phyloP scores from a whole-genome alignment of 192 early-diverging fungal genomes.

The Backusella macrospora region DNA sequence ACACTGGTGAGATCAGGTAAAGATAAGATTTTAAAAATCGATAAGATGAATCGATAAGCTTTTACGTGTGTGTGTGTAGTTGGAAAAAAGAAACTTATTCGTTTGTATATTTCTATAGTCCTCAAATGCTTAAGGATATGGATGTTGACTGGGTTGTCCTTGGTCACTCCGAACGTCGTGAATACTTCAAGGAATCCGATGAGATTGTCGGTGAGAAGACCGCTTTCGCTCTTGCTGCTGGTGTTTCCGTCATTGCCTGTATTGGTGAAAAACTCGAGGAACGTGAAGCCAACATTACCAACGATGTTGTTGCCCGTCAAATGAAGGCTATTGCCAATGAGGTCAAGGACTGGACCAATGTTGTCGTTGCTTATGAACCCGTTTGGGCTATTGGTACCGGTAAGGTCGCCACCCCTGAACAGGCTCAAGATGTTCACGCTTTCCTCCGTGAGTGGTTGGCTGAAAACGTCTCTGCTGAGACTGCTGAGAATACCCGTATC shows the following conservation, averaged over 20 bases:
- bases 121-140: slow-evolving; percentile 96
- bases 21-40: background rate
- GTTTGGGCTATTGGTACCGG: slow-evolving; percentile 99
- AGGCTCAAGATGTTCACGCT: slow-evolving; percentile 96
- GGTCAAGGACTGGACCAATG: slow-evolving; percentile 86
- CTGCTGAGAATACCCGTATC: slow-evolving; percentile 90
- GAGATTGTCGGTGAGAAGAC: slow-evolving; percentile 90
- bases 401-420: slow-evolving; percentile 92
- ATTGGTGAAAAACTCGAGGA: slow-evolving; percentile 95
- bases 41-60: background rate
- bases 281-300: slow-evolving; percentile 88
- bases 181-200: slow-evolving; percentile 87
- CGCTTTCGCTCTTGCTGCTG: slow-evolving; percentile 83
- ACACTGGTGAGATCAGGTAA: slow-evolving; percentile 93
- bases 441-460: slow-evolving; percentile 87
- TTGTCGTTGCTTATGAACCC: slow-evolving; percentile 99
- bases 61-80: background rate
- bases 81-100: background rate
- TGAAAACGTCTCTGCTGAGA: slow-evolving; percentile 79
- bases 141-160: slow-evolving; percentile 94
- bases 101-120: slow-evolving; percentile 39
- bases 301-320: slow-evolving; percentile 87
- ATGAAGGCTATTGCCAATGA: slow-evolving; percentile 80
- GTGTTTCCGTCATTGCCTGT: slow-evolving; percentile 93
- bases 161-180: slow-evolving; percentile 98